Evolutionary conservation across 768 basidiomycete genomes (phyloP).

Genomic region (Sistotremastrum suecicum): DNA sequence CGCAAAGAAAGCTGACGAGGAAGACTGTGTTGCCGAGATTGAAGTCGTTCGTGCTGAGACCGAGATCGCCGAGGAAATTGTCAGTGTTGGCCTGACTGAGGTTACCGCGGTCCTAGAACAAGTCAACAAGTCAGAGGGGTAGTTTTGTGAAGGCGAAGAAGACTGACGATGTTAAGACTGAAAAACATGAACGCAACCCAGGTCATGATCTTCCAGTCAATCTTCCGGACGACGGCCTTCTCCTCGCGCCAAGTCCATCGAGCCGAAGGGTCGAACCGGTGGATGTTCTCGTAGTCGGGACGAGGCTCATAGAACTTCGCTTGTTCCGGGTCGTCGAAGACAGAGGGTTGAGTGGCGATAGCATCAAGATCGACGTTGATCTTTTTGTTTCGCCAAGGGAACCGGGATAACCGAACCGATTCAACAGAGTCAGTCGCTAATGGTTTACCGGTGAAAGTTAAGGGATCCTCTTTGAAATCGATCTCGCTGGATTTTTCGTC

Average conservation of each 20-base stretch:
- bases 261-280: conserved; percentile 39
- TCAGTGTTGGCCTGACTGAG: conserved; percentile 44
- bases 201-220: conserved; percentile 49
- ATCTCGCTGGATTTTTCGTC: no score
- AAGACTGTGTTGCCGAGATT: conserved; percentile 43
- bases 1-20: conserved; percentile 34
- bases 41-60: conserved; percentile 40
- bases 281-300: conserved; percentile 36
- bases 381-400: no score
- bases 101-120: conserved; percentile 32
- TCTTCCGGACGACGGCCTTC: conserved; percentile 34
- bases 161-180: conserved; percentile 15
- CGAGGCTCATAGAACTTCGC: conserved; percentile 36
- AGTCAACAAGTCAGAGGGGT: conserved; percentile 20
- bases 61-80: conserved; percentile 41
- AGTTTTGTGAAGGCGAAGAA: not conserved
- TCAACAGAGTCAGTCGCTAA: no score
- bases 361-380: conserved; percentile 17
- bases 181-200: conserved; percentile 42
- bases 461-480: no score
- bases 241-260: conserved; percentile 52
- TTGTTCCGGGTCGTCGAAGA: conserved; percentile 36
- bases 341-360: conserved; percentile 34
- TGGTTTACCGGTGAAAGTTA: no score
- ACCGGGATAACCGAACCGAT: no score